Percentiles rank a stretch among this genome's conserved stretches.
Conservation (phyloP, 164 flowering plant species). For the Magnolia kwangsiensis region DNA sequence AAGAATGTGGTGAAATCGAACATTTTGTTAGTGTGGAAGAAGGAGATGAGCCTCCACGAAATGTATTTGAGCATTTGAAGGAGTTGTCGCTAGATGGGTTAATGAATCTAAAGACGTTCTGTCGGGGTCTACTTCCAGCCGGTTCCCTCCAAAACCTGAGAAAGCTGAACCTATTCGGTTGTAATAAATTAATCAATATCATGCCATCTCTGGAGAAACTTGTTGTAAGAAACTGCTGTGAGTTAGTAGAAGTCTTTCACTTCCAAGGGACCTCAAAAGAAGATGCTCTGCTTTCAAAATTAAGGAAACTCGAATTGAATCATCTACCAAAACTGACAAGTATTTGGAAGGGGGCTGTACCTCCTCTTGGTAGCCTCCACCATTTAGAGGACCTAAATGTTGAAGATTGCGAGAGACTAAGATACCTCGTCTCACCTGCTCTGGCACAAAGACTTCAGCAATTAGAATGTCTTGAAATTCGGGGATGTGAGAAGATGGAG, state of each 20-base stretch:
- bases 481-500: not conserved
- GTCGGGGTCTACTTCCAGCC: not conserved
- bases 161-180: not conserved
- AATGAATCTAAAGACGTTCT: not conserved
- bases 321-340: too few species aligned
- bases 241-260: not conserved
- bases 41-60: not conserved
- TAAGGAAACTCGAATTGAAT: too few species aligned
- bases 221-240: not conserved
- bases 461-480: not conserved
- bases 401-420: not conserved
- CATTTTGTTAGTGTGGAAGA: not conserved
- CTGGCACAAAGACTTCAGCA: not conserved
- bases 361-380: too few species aligned
- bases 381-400: not conserved
- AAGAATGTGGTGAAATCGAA: not conserved
- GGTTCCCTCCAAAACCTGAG: not conserved
- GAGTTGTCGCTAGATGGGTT: not conserved
- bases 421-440: not conserved
- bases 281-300: not conserved
- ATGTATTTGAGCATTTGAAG: not conserved
- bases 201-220: not conserved
- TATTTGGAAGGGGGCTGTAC: too few species aligned
- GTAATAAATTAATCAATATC: not conserved
- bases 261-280: too few species aligned